phyloP scores from a whole-genome alignment of 345 rosid species.

The Isatis tinctoria region DNA sequence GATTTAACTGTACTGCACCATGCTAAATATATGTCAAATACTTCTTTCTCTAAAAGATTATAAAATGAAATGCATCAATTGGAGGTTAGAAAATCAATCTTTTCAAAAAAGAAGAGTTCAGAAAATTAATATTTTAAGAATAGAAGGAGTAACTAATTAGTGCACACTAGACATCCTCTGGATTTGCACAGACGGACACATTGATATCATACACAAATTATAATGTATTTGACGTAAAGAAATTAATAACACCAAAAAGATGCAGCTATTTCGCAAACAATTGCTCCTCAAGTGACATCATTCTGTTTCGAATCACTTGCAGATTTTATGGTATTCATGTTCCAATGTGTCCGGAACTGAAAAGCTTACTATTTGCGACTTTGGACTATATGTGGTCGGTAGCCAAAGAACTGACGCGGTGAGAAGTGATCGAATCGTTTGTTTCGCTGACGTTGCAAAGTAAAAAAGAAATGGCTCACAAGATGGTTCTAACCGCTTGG shows the following conservation, averaged over 20 bases:
- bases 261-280: background rate
- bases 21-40: too few relatives aligned
- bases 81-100: too few relatives aligned
- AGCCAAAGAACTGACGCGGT: background rate
- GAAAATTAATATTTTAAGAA: too few relatives aligned
- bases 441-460: background rate
- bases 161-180: background rate
- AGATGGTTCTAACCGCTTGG: background rate
- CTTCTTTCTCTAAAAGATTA: too few relatives aligned
- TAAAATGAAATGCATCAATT: too few relatives aligned
- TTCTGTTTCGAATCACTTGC: background rate
- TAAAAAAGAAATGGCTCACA: background rate
- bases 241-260: background rate
- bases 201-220: background rate
- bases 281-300: background rate
- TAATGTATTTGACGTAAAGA: background rate
- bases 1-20: background rate
- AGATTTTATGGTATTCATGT: background rate
- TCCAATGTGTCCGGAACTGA: conserved; percentile 7
- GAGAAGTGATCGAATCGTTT: background rate
- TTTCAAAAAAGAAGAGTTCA: too few relatives aligned
- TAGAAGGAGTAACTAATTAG: too few relatives aligned
- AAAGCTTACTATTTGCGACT: background rate
- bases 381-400: background rate
- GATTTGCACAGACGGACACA: background rate